Percentiles rank a stretch among this genome's conserved stretches.
Conservation (phyloP, 345 rosid genomes). For the Pseudoturritis turrita region DNA sequence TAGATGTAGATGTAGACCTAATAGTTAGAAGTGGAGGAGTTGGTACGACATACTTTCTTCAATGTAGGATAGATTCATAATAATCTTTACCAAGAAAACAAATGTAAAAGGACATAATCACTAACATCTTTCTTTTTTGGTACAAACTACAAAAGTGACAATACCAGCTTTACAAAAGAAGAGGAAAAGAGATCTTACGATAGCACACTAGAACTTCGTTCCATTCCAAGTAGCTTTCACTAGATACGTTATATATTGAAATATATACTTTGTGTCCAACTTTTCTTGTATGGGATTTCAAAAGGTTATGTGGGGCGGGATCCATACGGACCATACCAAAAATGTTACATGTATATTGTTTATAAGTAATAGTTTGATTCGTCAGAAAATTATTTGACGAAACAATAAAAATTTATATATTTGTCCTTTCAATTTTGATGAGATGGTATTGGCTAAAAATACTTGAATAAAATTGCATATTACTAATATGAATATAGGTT, state of each 20-base stretch:
- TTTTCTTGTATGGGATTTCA: background rate
- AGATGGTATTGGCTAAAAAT: too few relatives aligned
- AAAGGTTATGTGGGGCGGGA: background rate
- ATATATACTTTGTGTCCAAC: background rate
- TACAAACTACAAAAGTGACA: background rate
- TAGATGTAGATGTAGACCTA: slow-evolving; percentile 1
- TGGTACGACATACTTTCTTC: background rate
- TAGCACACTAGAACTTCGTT: background rate
- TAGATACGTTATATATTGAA: background rate
- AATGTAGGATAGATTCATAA: background rate
- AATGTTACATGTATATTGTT: background rate
- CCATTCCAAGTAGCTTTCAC: background rate
- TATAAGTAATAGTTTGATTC: too few relatives aligned
- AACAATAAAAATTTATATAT: too few relatives aligned
- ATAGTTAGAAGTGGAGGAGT: background rate
- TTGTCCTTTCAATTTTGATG: too few relatives aligned
- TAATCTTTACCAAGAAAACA: slow-evolving; percentile 3
- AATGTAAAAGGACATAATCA: background rate
- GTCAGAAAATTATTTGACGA: too few relatives aligned
- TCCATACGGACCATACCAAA: background rate
- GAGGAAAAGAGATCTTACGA: background rate
- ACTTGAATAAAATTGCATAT: too few relatives aligned
- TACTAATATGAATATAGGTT: too few relatives aligned
- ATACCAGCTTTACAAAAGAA: background rate
- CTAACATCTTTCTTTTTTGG: background rate